Conservation (phyloP, 2,329 filamentous ascomycete species). For the Phialophora verrucosa region DNA sequence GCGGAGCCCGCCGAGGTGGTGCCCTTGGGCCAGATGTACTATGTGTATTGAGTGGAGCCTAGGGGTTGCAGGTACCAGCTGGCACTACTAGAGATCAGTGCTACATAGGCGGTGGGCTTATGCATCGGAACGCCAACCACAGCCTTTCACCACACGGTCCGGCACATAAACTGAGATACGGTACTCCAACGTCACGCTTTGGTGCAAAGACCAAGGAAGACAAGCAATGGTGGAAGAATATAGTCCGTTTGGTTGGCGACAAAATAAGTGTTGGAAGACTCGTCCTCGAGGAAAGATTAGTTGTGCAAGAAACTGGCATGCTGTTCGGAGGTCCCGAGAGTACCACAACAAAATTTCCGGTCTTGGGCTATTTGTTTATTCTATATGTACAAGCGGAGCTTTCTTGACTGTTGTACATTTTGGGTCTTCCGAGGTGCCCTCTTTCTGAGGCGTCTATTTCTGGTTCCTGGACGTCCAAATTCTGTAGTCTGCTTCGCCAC, state of each 20-base stretch:
- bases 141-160: background rate
- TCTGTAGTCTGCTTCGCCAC: background rate
- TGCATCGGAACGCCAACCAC: background rate
- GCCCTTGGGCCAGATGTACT: constrained; percentile 78
- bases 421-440: background rate
- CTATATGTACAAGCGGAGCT: constrained; percentile 5
- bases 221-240: background rate
- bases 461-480: background rate
- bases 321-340: background rate
- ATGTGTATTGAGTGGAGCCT: constrained; percentile 65
- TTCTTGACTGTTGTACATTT: constrained; percentile 2
- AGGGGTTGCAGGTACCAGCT: background rate
- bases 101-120: background rate
- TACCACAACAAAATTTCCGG: background rate
- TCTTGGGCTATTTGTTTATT: background rate
- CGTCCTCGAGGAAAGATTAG: background rate
- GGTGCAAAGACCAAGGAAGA: background rate
- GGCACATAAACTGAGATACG: background rate
- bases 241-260: background rate
- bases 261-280: background rate
- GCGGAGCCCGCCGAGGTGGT: constrained; percentile 74
- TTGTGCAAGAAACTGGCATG: background rate
- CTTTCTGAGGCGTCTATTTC: background rate
- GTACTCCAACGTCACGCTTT: background rate
- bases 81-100: background rate